These are phyloP conservation scores for Tritrichomonas musculus DNA, from an alignment of 208 protist species.

Conservation along the genomic window DNA sequence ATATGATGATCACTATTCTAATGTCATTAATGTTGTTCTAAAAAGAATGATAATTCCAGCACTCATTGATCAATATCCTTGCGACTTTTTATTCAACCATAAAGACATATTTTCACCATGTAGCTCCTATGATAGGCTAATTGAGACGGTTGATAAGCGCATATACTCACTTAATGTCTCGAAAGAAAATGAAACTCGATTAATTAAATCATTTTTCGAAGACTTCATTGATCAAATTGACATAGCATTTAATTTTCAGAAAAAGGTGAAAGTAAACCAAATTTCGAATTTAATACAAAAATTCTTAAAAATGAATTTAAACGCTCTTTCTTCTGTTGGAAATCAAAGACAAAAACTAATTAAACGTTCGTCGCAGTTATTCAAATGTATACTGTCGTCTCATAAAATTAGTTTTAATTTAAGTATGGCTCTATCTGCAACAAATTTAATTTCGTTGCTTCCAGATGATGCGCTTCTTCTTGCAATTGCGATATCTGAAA, in stretches of 20 bases:
- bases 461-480: background rate
- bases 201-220: background rate
- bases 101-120: background rate
- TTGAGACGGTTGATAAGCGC: background rate
- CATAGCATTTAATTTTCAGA: background rate
- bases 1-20: background rate
- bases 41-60: background rate
- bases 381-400: background rate
- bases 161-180: background rate
- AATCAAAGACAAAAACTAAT: background rate
- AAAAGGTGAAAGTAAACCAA: background rate
- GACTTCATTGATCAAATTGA: background rate
- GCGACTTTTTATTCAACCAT: background rate
- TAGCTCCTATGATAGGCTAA: background rate
- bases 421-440: background rate
- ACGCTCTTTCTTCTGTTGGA: background rate
- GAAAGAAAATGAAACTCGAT: background rate
- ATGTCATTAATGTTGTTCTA: background rate
- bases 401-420: background rate
- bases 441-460: background rate
- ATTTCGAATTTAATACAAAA: background rate
- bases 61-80: background rate
- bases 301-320: background rate
- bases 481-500: background rate
- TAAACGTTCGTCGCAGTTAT: background rate